Evolutionary conservation across 352 stramenopile genomes (phyloP).

Genomic region (Bremia lactucae): DNA sequence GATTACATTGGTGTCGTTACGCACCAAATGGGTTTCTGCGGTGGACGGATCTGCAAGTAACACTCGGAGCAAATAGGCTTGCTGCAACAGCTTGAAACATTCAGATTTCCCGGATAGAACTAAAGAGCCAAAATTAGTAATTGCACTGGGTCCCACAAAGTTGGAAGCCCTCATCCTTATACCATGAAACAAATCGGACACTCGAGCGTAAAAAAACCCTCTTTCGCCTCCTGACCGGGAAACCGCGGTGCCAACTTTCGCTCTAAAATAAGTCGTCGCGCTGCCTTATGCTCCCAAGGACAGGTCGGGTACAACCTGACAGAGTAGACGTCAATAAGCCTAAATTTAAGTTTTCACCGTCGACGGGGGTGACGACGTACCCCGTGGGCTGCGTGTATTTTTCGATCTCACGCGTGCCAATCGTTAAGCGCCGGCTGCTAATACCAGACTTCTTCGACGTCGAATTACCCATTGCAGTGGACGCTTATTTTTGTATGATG

Average conservation of each 20-base stretch:
- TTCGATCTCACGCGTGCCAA: slow-evolving; percentile 44
- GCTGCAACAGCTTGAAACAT: slow-evolving; percentile 51
- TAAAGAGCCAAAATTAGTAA: slow-evolving; percentile 10
- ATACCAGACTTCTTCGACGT: slow-evolving; percentile 28
- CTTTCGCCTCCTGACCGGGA: slow-evolving; percentile 43
- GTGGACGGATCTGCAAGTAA: slow-evolving; percentile 49
- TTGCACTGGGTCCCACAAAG: neutral
- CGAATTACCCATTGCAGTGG: slow-evolving; percentile 49
- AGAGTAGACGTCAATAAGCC: neutral
- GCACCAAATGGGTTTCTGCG: slow-evolving; percentile 37
- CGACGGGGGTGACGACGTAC: slow-evolving; percentile 12
- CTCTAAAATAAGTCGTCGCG: slow-evolving; percentile 54
- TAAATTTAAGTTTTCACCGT: neutral
- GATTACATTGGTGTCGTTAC: slow-evolving; percentile 3
- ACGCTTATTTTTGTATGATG: slow-evolving; percentile 3
- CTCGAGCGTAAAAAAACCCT: slow-evolving; percentile 56
- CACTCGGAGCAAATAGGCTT: slow-evolving; percentile 69
- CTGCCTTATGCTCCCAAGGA: slow-evolving; percentile 61
- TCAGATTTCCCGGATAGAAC: slow-evolving; percentile 57
- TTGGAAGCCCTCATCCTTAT: neutral
- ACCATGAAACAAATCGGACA: slow-evolving; percentile 83
- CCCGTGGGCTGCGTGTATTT: slow-evolving; percentile 53
- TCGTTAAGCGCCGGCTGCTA: slow-evolving; percentile 18
- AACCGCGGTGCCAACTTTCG: slow-evolving; percentile 68
- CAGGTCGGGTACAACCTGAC: slow-evolving; percentile 63